Evolutionary conservation across 768 basidiomycete genomes (phyloP), one percentile per base, ranked within the genome.

Genomic region (Ramaria sp.): DNA sequence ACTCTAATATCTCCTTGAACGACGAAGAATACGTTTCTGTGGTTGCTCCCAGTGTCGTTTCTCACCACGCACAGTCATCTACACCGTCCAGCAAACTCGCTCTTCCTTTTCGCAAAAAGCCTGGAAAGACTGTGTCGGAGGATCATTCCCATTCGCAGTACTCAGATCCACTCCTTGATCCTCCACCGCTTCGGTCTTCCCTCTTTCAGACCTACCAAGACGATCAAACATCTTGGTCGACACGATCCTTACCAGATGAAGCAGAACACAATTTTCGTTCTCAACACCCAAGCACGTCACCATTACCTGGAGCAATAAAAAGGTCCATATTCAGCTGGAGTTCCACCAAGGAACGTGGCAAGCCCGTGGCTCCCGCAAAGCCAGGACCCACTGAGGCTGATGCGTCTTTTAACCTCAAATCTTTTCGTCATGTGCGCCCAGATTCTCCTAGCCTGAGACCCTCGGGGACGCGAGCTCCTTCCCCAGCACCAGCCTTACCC

Each of bases 391-490:
- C 63, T 56, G 52, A 58, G 62, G 43, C 61, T 53, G 48, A 50
- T 45, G 64, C 64, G 3, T 84, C 83, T 0, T 88, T 88, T 69
- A 85, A 83, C 67, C 76, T 88, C 59, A 82, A 77, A 60, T 74
- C 87, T 1, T 88, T 88, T 67, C 75, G 84, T 28, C 86, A 88
- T 61, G 69, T 89, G 52, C 70, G 75, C 32, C 67, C 77, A 22
- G 70, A 72, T 27, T 71, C 74, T 18, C 70, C 75, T 32, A 56
- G 38, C 32, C 30, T 45, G 9, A 6, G 56, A 12, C 15, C 45
- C 30, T 22, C 22, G 16, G 28, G n/a, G 8, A 12, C 34, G 12
- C 41, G 47, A 25, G 36, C 57, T n/a, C 37, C 55, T 24, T 27
- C 48, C 10, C 28, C 36, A 15, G 18, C 51, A 5, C 53, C 53